Percentiles rank a stretch among this genome's conserved stretches.
These are phyloP conservation scores for Ordospora colligata DNA, from an alignment of 371 early-diverging fungal species.

Conservation along the genomic window DNA sequence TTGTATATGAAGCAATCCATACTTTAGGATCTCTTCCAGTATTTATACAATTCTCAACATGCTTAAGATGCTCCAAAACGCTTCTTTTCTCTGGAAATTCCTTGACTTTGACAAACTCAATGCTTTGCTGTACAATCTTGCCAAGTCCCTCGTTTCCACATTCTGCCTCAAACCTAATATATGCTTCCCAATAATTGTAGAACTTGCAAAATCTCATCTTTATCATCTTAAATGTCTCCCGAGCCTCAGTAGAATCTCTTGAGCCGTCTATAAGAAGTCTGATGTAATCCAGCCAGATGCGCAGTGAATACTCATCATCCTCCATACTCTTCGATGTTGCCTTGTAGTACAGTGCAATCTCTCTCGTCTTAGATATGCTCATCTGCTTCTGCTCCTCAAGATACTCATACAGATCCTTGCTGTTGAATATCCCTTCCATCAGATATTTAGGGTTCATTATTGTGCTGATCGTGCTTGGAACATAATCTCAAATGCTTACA, in stretches of 20 bases:
- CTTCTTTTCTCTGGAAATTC: constrained; percentile 47
- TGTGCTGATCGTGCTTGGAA: neutral
- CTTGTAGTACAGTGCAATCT: constrained; percentile 48
- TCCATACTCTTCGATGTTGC: constrained; percentile 54
- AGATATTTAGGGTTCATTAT: neutral
- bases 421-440: constrained; percentile 36
- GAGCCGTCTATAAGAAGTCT: constrained; percentile 28
- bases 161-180: constrained; percentile 38
- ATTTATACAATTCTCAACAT: neutral
- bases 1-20: neutral
- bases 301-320: constrained; percentile 20
- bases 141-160: constrained; percentile 17
- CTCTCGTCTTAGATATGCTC: constrained; percentile 38
- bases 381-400: neutral
- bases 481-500: neutral
- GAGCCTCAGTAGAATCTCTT: constrained; percentile 23
- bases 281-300: constrained; percentile 50
- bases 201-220: constrained; percentile 50
- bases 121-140: constrained; percentile 45
- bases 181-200: constrained; percentile 44
- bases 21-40: neutral
- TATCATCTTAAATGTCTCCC: constrained; percentile 50
- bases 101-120: constrained; percentile 50
- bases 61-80: constrained; percentile 37
- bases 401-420: constrained; percentile 17